phyloP scores from a whole-genome alignment of 2,329 filamentous ascomycete species.

The Zalaria sp. region DNA sequence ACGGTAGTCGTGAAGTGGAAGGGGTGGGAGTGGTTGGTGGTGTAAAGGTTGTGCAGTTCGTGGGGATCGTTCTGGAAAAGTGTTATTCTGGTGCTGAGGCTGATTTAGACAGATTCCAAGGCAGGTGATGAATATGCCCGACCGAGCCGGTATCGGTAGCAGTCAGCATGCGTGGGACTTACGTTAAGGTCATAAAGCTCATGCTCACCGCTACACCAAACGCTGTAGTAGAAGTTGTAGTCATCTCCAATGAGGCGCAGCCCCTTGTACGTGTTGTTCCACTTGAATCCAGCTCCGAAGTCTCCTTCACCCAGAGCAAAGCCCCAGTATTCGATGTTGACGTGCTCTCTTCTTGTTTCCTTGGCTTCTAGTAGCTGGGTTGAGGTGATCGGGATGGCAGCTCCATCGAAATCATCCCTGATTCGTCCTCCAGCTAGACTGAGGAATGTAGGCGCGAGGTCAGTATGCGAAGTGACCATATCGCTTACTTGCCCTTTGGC shows the following conservation, averaged over 20 bases:
- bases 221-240: slow-evolving; percentile 51
- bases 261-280: slow-evolving; percentile 18
- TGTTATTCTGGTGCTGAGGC: background rate
- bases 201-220: slow-evolving; percentile 55
- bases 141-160: too few species aligned
- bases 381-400: slow-evolving; percentile 17
- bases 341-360: slow-evolving; percentile 17
- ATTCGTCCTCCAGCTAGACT: slow-evolving; percentile 15
- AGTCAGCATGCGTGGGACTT: background rate
- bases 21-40: background rate
- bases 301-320: slow-evolving; percentile 18
- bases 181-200: slow-evolving; percentile 43
- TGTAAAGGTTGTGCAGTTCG: background rate
- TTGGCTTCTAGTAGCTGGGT: slow-evolving; percentile 5
- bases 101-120: too few species aligned
- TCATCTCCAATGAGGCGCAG: slow-evolving; percentile 12
- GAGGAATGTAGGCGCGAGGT: slow-evolving; percentile 25
- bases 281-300: slow-evolving; percentile 12
- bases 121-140: too few species aligned
- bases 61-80: background rate
- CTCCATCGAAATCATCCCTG: slow-evolving; percentile 20
- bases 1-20: too few species aligned
- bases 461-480: slow-evolving; percentile 24
- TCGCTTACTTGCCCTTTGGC: slow-evolving; percentile 14
- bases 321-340: slow-evolving; percentile 29